Base-by-base conservation (phyloP, 139 green algal species). In the Volvox reticuliferus region DNA sequence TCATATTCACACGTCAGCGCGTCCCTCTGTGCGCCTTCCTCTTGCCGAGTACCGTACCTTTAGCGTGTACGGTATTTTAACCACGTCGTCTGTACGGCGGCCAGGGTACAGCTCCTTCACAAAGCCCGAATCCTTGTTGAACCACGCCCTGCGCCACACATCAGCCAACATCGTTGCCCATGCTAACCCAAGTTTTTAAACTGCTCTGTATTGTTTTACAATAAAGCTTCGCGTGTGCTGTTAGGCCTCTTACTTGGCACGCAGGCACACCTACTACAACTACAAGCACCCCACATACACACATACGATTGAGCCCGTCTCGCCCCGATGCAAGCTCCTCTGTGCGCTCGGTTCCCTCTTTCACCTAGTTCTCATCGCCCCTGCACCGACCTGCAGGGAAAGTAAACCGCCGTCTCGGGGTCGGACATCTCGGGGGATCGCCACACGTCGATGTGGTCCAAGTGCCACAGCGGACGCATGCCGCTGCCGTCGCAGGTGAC, bases 51-150 rank as follows among this genome's bases (percentile, higher is more conserved):
- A 55, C 44, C 44, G 44, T 68, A 91, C 87, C 76, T 79, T 79
- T 12, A 91, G 30, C 21, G 26, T 67, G 87, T 91, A 91, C 18
- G 76, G 61, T 2, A 86, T 28, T 75, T 91, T 91, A 32, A 91
- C 78, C 17, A 80, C 44, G 84, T 93, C 90, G 50, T 88, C 78
- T 2, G 88, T 79, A 12, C 91, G 69, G n/a, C 55, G 44, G 78
- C 78, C 79, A 33, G 92, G 92, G 33, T 88, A 82, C 82, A 94
- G 86, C 89, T 93, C 92, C 89, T 94, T 94, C 13, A 78, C 30
- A n/a, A 89, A 89, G 69, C 92, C 89, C 1, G 33, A 13, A 13
- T 93, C 71, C 92, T 93, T 89, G 82, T 94, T 86, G 79, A 94
- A 94, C 92, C 92, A 94, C 20, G 62, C 32, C 87, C 87, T 91